phyloP scores from a whole-genome alignment of 1,284 basidiomycete genomes.

The Pseudozyma tsukubaensis region DNA sequence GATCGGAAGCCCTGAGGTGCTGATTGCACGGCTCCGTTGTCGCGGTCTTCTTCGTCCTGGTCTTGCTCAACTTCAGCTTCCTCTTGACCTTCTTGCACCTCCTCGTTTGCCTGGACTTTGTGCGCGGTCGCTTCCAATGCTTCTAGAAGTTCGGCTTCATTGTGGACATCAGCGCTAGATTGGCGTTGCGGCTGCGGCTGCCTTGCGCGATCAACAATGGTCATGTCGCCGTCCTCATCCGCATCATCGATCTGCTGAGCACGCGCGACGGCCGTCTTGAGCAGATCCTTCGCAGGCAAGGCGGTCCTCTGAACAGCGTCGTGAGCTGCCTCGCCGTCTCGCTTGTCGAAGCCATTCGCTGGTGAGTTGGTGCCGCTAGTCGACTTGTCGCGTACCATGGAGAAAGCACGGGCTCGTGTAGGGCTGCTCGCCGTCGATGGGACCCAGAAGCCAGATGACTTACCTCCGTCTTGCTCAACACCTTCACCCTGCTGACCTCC shows the following conservation, averaged over 20 bases:
- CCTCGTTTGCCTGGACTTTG: slow-evolving; percentile 56
- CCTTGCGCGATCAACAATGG: slow-evolving; percentile 38
- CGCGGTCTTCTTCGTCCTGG: background rate
- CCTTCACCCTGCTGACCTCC: slow-evolving; percentile 32
- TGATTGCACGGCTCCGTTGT: background rate
- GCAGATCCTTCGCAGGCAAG: slow-evolving; percentile 5
- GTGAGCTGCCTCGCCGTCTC: slow-evolving; percentile 15
- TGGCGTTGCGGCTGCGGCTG: slow-evolving; percentile 15
- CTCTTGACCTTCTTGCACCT: slow-evolving; percentile 77
- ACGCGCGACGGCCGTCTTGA: background rate
- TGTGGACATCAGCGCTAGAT: slow-evolving; percentile 13
- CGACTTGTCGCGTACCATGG: slow-evolving; percentile 19
- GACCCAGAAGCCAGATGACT: slow-evolving; percentile 25
- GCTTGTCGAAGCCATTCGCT: slow-evolving; percentile 35
- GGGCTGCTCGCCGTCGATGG: slow-evolving; percentile 34
- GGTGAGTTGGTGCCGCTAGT: slow-evolving; percentile 57
- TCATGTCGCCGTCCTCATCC: slow-evolving; percentile 40
- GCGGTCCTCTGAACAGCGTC: slow-evolving; percentile 10
- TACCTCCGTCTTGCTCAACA: slow-evolving; percentile 13
- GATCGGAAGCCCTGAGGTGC: slow-evolving; percentile 33
- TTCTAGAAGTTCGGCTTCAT: background rate
- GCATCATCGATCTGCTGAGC: slow-evolving; percentile 13
- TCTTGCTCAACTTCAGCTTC: slow-evolving; percentile 6
- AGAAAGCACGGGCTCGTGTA: slow-evolving; percentile 30
- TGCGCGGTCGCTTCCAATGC: slow-evolving; percentile 57